A percentile compares a stretch with the other conserved stretches of the same genome.
Conservation (phyloP, 768 basidiomycete species). For the Tulasnella sp. region DNA sequence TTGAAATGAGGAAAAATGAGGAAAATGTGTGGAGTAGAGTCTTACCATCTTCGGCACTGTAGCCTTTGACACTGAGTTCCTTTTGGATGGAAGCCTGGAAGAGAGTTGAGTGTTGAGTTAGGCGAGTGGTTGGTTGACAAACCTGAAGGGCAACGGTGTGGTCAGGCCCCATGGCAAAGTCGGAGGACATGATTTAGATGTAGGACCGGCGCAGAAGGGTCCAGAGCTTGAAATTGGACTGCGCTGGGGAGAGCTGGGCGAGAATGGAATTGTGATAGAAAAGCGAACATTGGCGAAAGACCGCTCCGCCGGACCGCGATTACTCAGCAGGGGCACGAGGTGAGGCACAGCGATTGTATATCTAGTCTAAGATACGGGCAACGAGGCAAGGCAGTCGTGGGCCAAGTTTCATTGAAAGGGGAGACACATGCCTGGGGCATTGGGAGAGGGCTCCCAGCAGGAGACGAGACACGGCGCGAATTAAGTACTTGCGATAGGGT, state of each 20-base stretch:
- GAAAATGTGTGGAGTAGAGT: background rate
- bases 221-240: too few relatives aligned
- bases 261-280: background rate
- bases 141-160: slow-evolving; percentile 21
- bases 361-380: too few relatives aligned
- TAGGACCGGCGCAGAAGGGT: too few relatives aligned
- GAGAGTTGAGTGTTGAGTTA: background rate
- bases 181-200: too few relatives aligned
- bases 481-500: too few relatives aligned
- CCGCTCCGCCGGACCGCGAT: background rate
- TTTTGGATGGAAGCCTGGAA: slow-evolving; percentile 19
- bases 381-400: too few relatives aligned
- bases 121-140: slow-evolving; percentile 23
- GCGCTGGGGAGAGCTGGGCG: too few relatives aligned
- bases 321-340: background rate
- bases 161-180: slow-evolving; percentile 20
- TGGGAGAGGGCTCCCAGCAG: too few relatives aligned
- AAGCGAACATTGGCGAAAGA: background rate
- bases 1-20: background rate
- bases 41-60: slow-evolving; percentile 16
- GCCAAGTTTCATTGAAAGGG: too few relatives aligned
- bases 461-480: too few relatives aligned
- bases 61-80: slow-evolving; percentile 20
- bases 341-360: too few relatives aligned
- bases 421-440: too few relatives aligned